Evolutionary conservation across 2,329 filamentous ascomycete genomes (phyloP).

Genomic region (Aspergillus calidoustus): DNA sequence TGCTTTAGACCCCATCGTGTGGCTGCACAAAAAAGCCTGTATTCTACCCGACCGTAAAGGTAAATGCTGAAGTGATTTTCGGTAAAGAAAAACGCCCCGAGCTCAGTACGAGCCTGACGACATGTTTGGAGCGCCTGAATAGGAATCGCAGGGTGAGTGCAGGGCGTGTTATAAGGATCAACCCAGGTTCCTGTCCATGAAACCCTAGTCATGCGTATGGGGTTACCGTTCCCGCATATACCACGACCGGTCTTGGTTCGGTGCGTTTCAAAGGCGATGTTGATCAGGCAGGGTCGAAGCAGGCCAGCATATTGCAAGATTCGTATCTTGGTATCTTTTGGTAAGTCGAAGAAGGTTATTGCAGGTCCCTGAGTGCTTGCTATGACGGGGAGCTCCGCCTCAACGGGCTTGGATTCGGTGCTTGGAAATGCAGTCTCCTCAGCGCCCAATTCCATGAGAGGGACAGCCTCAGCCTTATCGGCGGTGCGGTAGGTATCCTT

Average conservation of each 20-base stretch:
- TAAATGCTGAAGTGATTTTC: slow-evolving; percentile 24
- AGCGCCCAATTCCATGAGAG: not conserved
- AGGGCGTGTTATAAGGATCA: slow-evolving; percentile 16
- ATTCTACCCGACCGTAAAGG: slow-evolving; percentile 23
- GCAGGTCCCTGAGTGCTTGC: not conserved
- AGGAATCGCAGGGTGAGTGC: slow-evolving; percentile 27
- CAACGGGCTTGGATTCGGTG: not conserved
- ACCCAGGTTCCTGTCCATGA: slow-evolving; percentile 12
- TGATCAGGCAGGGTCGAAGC: slow-evolving; percentile 27
- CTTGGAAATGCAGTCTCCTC: not conserved
- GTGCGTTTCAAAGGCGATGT: slow-evolving; percentile 20
- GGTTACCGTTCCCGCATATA: slow-evolving; percentile 4
- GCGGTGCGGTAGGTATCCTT: not conserved
- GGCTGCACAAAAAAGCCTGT: slow-evolving; percentile 17
- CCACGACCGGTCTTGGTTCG: slow-evolving; percentile 10
- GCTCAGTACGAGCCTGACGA: slow-evolving; percentile 22
- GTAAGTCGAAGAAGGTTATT: slow-evolving; percentile 27
- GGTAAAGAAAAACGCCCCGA: slow-evolving; percentile 23
- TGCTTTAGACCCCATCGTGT: slow-evolving; percentile 21
- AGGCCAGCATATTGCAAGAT: slow-evolving; percentile 30
- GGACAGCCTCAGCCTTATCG: not conserved
- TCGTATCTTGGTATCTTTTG: slow-evolving; percentile 21
- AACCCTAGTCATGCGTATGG: slow-evolving; percentile 10
- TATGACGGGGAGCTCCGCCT: not conserved
- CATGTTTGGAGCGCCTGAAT: slow-evolving; percentile 22